A percentile compares a stretch with the other conserved stretches of the same genome.
Evolutionary conservation across 2,329 filamentous ascomycete genomes (phyloP).

Genomic region (Trichophyton equinum): DNA sequence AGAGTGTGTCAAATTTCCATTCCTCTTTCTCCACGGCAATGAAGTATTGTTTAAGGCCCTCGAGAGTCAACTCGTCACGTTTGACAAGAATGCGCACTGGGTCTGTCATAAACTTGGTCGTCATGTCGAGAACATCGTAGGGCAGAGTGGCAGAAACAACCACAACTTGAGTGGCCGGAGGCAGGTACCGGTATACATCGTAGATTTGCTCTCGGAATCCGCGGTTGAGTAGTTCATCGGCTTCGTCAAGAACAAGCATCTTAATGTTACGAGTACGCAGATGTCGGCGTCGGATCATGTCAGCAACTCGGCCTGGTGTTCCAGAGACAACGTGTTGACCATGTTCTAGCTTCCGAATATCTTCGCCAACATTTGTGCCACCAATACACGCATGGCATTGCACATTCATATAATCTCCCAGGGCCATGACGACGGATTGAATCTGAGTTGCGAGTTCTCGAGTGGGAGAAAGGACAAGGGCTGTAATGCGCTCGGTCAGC

Average conservation of each 20-base stretch:
- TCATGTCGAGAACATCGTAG: conserved; percentile 97
- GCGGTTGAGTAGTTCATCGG: conserved; percentile 61
- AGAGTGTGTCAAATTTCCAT: conserved; percentile 99
- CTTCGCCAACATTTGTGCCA: conserved; percentile 93
- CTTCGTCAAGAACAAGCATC: conserved; percentile 99
- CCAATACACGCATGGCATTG: conserved; percentile 99
- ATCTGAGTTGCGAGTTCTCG: conserved; percentile 99
- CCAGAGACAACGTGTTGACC: conserved; percentile 96
- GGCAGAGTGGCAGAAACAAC: conserved; percentile 97
- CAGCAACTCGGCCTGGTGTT: conserved; percentile 94
- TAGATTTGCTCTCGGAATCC: conserved; percentile 99
- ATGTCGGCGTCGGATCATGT: conserved; percentile 98
- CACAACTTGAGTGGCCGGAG: conserved; percentile 95
- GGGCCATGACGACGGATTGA: conserved; percentile 96
- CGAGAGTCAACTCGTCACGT: conserved; percentile 98
- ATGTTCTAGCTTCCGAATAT: conserved; percentile 95
- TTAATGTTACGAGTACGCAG: conserved; percentile 97
- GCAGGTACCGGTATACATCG: conserved; percentile 98
- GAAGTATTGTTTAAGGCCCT: conserved; percentile 99
- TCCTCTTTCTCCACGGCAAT: conserved; percentile 99
- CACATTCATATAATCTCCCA: conserved; percentile 99
- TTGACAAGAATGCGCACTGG: conserved; percentile 98
- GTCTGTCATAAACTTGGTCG: conserved; percentile 99
- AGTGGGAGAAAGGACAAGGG: conserved; percentile 91
- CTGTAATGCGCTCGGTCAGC: conserved; percentile 28